Conservation (phyloP, 495 filamentous ascomycete species). For the Hypoxylon lenormandii region DNA sequence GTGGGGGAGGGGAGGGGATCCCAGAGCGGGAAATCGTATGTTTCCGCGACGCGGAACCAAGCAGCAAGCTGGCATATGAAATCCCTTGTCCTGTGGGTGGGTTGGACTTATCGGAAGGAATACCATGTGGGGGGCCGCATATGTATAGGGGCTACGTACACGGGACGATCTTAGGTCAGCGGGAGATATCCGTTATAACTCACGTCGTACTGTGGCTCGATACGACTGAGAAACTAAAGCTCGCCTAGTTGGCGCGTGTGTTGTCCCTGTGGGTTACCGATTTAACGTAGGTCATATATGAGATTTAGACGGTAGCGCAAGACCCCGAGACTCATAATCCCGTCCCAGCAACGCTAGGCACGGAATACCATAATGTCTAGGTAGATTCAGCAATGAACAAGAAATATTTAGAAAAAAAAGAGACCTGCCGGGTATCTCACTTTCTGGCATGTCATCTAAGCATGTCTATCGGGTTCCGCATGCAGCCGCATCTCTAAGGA, state of each 20-base stretch:
- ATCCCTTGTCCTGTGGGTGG: background rate
- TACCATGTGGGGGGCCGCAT: background rate
- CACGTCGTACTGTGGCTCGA: slow-evolving; percentile 2
- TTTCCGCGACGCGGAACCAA: background rate
- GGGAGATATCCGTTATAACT: background rate
- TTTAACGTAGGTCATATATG: slow-evolving; percentile 1
- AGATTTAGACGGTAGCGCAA: slow-evolving; percentile 10
- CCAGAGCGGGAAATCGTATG: background rate
- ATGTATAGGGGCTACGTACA: background rate
- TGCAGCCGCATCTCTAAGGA: slow-evolving; percentile 17
- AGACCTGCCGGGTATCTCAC: background rate
- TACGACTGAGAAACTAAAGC: background rate
- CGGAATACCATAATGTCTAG: too few relatives aligned
- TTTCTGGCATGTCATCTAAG: background rate
- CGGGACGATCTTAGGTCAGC: background rate
- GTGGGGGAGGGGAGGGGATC: too few relatives aligned
- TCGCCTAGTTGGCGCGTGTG: background rate
- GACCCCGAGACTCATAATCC: slow-evolving; percentile 28
- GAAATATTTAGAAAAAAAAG: background rate
- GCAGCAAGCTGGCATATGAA: background rate
- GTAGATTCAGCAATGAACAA: too few relatives aligned
- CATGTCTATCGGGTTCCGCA: slow-evolving; percentile 1
- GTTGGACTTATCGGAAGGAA: background rate
- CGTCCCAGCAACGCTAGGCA: too few relatives aligned
- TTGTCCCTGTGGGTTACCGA: slow-evolving; percentile 27